Base-by-base conservation (phyloP, 2,329 filamentous ascomycete genomes). In the Xylaria sp. region DNA sequence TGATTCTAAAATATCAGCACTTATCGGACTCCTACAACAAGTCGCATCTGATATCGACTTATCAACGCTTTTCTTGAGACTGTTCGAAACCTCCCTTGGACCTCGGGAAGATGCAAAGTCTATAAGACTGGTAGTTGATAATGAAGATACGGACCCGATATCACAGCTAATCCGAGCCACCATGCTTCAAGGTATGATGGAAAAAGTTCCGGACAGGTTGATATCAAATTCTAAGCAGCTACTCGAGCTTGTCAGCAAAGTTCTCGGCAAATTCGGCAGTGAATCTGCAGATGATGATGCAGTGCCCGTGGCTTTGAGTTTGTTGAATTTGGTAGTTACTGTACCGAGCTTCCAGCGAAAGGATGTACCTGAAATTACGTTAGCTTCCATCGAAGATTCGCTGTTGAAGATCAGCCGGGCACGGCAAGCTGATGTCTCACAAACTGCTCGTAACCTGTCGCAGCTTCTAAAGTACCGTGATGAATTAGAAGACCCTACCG, bases 141-240 rank as follows among this genome's bases (percentile, higher is more conserved):
- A 80, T 23, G 77, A 81, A 1, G 73, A 80, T 3, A 63, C 74
- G 0, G 74, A 78, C 55, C 81, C 86, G 0, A 67, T 88, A 2
- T 76, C 76, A 4, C 82, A 84, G 3, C 80, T 94, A 1, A 78
- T 86, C 6, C 85, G 91, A 70, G 83, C 89, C 5, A 89, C 89
- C 58, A 79, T 92, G 0, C 82, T 93, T 8, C 89, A 92, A 74
- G 86, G 85, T 41, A 85, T 94, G 80, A 88, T 93, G 78, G 86
- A 88, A 28, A 85, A 82, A 55, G 86, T 90, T 55, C 86, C 89
- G 0, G 87, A 90, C 25, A 89, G 88, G 70, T 83, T 94, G 13
- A 86, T 91, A 37, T 85, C 84, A 39, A 87, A 89, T 66, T 90
- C 91, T 1, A 85, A 86, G 52, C 89, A 92, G 73, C 84, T 92